These are phyloP conservation scores for Naganishia vishniacii DNA, from an alignment of 768 basidiomycete species.

Conservation along the genomic window DNA sequence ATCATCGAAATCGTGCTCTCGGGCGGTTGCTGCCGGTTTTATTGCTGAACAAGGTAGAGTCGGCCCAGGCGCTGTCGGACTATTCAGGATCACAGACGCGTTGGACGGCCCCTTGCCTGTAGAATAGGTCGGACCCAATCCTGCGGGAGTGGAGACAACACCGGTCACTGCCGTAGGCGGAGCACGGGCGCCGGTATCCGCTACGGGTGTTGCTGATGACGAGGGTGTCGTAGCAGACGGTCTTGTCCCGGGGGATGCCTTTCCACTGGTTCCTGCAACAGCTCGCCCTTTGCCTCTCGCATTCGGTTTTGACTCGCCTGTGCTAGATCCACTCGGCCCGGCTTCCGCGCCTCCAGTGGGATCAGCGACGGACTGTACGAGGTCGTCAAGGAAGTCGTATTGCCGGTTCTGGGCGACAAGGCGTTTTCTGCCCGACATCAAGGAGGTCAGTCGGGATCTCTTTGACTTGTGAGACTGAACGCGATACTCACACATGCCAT, in stretches of 20 bases:
- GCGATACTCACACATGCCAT: slow-evolving; percentile 74
- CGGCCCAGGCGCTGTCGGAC: background rate
- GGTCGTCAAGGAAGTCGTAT: slow-evolving; percentile 90
- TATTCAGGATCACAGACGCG: slow-evolving; percentile 6
- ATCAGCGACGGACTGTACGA: slow-evolving; percentile 78
- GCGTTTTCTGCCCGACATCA: slow-evolving; percentile 63
- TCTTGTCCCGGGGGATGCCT: background rate
- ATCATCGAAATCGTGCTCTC: slow-evolving; percentile 4
- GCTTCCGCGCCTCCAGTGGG: slow-evolving; percentile 77
- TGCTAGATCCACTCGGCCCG: slow-evolving; percentile 49
- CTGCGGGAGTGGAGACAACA: background rate
- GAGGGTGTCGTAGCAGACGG: background rate
- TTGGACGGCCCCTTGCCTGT: slow-evolving; percentile 7
- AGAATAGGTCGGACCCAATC: too few species aligned
- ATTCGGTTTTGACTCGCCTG: slow-evolving; percentile 23
- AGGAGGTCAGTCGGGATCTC: background rate
- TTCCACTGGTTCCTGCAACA: background rate
- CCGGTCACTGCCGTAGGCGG: background rate
- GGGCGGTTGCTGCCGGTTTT: background rate
- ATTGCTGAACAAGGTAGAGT: background rate
- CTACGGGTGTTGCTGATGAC: background rate
- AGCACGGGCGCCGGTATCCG: background rate
- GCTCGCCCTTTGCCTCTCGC: slow-evolving; percentile 21
- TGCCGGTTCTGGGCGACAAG: slow-evolving; percentile 79
- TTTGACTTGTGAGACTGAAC: background rate